Evolutionary conservation across 495 filamentous ascomycete species (phyloP).

Genomic region (Hypoxylon crocopeplum): DNA sequence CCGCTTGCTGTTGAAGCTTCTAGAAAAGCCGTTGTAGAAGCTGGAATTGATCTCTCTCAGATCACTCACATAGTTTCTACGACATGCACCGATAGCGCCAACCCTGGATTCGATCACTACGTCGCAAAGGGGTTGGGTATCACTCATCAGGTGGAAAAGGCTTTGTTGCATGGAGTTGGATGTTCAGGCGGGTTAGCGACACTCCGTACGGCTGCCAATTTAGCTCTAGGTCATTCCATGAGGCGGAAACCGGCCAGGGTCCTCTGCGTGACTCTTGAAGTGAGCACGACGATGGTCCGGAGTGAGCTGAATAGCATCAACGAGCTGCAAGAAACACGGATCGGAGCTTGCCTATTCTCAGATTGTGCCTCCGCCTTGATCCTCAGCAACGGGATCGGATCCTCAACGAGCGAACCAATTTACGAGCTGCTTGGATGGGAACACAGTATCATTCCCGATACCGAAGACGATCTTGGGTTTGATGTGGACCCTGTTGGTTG

Average conservation of each 20-base stretch:
- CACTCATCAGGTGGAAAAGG: constrained; percentile 57
- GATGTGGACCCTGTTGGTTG: constrained; percentile 66
- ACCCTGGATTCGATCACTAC: constrained; percentile 71
- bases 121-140: constrained; percentile 64
- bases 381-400: constrained; percentile 62
- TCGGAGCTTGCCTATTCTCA: constrained; percentile 66
- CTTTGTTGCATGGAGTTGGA: constrained; percentile 67
- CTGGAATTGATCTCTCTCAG: constrained; percentile 51
- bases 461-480: constrained; percentile 64
- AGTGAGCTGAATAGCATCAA: constrained; percentile 65
- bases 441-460: constrained; percentile 60
- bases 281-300: constrained; percentile 63
- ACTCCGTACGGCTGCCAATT: constrained; percentile 65
- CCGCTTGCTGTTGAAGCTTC: constrained; percentile 63
- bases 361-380: constrained; percentile 68
- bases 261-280: constrained; percentile 66
- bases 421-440: constrained; percentile 68
- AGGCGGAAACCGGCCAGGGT: constrained; percentile 60
- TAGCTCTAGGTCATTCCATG: constrained; percentile 63
- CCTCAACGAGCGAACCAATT: constrained; percentile 45
- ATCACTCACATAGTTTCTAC: constrained; percentile 73
- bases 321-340: constrained; percentile 58
- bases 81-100: constrained; percentile 71
- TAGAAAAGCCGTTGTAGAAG: constrained; percentile 65
- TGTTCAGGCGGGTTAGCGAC: constrained; percentile 68